These are phyloP conservation scores for Thraustochytrium sp. DNA, from an alignment of 352 stramenopile species.

Conservation along the genomic window DNA sequence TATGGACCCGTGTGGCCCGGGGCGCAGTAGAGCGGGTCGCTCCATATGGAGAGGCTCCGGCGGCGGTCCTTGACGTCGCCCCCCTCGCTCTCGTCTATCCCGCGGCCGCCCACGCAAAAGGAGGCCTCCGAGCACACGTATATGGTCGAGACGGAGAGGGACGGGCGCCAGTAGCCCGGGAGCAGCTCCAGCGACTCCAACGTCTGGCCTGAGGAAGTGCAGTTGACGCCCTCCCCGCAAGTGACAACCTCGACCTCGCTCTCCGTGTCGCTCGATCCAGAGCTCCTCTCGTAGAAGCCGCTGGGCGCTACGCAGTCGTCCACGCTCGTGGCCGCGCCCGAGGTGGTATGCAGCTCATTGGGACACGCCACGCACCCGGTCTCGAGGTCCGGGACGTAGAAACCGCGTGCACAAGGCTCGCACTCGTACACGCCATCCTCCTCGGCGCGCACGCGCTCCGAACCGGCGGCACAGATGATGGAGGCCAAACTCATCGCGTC, in stretches of 20 bases:
- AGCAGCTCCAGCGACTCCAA: background rate
- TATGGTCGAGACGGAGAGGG: background rate
- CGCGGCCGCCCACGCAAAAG: background rate
- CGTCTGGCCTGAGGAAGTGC: background rate
- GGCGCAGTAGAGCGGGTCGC: background rate
- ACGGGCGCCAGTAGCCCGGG: background rate
- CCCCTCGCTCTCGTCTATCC: no score
- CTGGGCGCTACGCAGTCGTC: background rate
- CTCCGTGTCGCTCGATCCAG: no score
- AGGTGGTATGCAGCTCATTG: background rate
- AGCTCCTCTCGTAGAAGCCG: no score
- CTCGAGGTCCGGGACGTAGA: background rate
- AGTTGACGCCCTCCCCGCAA: background rate
- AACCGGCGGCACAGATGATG: background rate
- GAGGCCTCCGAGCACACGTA: background rate
- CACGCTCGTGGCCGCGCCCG: background rate
- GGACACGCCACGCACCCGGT: background rate
- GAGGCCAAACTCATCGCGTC: slow-evolving; percentile 1
- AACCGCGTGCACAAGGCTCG: background rate
- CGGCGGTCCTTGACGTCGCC: no score
- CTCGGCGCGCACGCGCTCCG: background rate
- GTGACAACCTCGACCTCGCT: background rate
- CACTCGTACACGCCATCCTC: background rate
- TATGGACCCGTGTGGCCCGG: background rate
- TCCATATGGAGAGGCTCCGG: background rate